These are phyloP conservation scores for Primulina tabacum DNA, from an alignment of 257 asterid species.

Conservation along the genomic window DNA sequence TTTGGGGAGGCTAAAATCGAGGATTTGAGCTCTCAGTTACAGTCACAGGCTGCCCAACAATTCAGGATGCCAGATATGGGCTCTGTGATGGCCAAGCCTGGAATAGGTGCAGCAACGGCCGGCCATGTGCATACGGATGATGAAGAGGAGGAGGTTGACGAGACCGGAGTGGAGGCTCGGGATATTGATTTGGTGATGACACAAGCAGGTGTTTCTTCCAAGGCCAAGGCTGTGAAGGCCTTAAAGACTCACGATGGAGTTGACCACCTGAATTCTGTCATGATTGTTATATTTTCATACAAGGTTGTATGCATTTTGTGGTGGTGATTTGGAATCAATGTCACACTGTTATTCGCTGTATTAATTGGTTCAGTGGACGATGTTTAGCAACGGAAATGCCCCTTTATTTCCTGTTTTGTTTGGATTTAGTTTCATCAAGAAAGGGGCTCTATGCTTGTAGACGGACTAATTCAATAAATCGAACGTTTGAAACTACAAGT, in stretches of 20 bases:
- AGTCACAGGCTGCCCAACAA: slow-evolving; percentile 83
- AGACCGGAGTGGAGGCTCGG: slow-evolving; percentile 57
- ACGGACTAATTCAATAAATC: no score
- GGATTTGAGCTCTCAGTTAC: slow-evolving; percentile 83
- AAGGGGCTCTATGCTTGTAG: background rate
- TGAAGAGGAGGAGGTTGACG: slow-evolving; percentile 71
- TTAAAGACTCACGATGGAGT: slow-evolving; percentile 57
- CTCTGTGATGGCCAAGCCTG: slow-evolving; percentile 47
- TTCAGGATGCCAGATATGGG: slow-evolving; percentile 69
- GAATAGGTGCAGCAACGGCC: slow-evolving; percentile 27
- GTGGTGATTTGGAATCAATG: background rate
- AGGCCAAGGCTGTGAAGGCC: slow-evolving; percentile 72
- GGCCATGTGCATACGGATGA: slow-evolving; percentile 35
- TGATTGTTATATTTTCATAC: background rate
- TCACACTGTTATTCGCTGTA: background rate
- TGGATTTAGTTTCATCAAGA: background rate
- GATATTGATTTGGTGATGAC: slow-evolving; percentile 71
- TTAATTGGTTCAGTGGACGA: background rate
- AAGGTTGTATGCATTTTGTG: background rate
- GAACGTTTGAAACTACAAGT: no score
- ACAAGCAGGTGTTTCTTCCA: slow-evolving; percentile 71
- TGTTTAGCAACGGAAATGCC: background rate
- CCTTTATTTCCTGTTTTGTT: background rate
- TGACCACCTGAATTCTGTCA: slow-evolving; percentile 34
- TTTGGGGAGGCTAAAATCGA: slow-evolving; percentile 87